phyloP scores from a whole-genome alignment of 257 asterid genomes.

The Orobanche coerulescens region DNA sequence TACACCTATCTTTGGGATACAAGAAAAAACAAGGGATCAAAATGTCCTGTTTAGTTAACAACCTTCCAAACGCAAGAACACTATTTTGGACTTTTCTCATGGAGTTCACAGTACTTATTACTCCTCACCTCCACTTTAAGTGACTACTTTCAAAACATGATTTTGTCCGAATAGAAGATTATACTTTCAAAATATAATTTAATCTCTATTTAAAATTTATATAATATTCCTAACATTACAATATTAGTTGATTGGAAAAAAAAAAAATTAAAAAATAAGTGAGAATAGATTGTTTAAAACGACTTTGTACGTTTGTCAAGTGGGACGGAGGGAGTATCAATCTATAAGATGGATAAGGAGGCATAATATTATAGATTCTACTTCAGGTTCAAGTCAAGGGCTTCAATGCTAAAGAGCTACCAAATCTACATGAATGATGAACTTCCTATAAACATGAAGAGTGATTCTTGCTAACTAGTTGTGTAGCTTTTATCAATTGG shows the following conservation, averaged over 20 bases:
- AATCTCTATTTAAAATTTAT: too few relatives aligned
- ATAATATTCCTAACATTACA: too few relatives aligned
- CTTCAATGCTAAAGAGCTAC: not conserved
- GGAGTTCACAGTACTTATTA: too few relatives aligned
- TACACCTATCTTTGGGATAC: not conserved
- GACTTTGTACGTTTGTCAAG: too few relatives aligned
- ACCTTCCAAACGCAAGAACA: not conserved
- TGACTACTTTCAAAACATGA: too few relatives aligned
- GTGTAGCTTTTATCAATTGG: not conserved
- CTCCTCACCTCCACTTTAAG: too few relatives aligned
- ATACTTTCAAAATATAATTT: too few relatives aligned
- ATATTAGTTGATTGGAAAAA: too few relatives aligned
- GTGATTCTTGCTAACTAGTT: conserved; percentile 9
- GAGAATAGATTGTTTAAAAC: too few relatives aligned
- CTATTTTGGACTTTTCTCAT: not conserved
- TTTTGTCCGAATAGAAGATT: too few relatives aligned
- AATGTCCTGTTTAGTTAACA: not conserved
- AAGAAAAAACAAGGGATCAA: not conserved
- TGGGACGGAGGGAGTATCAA: too few relatives aligned
- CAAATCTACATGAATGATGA: conserved; percentile 7
- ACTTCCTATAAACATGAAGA: not conserved
- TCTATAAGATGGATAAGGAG: conserved; percentile 7
- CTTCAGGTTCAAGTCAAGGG: conserved; percentile 10
- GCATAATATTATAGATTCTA: conserved; percentile 4
- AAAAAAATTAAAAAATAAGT: too few relatives aligned